Evolutionary conservation across 2,329 filamentous ascomycete genomes (phyloP).

Genomic region (Aspergillus jensenii): DNA sequence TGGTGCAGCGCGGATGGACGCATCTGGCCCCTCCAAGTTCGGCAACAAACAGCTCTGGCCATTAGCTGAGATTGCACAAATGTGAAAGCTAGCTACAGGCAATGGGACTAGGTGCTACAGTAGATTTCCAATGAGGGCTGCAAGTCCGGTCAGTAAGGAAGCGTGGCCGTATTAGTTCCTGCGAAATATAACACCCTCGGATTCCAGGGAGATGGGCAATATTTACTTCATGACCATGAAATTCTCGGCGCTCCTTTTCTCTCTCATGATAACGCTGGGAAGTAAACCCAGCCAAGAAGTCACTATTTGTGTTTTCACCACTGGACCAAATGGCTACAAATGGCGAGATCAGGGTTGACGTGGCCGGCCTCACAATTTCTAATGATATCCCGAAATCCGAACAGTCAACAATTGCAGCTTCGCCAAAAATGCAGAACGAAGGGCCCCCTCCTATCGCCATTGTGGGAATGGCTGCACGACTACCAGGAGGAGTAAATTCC

Average conservation of each 20-base stretch:
- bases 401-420: neutral
- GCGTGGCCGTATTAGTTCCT: neutral
- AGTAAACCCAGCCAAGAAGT: neutral
- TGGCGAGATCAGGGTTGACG: neutral
- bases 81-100: too few species aligned
- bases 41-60: too few species aligned
- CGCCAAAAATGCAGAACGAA: neutral
- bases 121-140: too few species aligned
- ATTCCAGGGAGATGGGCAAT: neutral
- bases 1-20: too few species aligned
- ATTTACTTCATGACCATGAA: neutral
- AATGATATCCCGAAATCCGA: neutral
- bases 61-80: too few species aligned
- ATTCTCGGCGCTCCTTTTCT: too few species aligned
- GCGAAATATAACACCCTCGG: neutral
- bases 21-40: too few species aligned
- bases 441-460: conserved; percentile 6
- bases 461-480: conserved; percentile 19
- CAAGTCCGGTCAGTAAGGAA: neutral
- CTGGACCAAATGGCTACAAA: neutral
- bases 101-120: too few species aligned
- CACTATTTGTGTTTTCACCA: neutral
- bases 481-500: conserved; percentile 15
- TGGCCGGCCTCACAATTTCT: neutral
- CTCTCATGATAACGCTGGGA: neutral